Evolutionary conservation across 1,284 basidiomycete genomes (phyloP).

Genomic region (Cutaneotrichosporon cavernicola): DNA sequence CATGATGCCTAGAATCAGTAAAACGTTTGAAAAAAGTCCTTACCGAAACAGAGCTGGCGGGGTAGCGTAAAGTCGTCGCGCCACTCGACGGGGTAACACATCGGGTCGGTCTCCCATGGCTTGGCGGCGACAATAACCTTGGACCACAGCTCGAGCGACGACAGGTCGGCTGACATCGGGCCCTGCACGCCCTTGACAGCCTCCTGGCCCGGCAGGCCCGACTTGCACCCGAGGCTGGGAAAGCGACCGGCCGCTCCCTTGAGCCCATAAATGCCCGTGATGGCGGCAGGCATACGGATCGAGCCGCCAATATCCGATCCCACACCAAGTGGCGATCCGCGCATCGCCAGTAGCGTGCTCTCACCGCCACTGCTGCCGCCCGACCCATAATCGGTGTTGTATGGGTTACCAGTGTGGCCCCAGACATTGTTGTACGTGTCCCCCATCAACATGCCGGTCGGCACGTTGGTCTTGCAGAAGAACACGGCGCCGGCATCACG

Average conservation of each 20-base stretch:
- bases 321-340: slow-evolving; percentile 46
- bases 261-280: slow-evolving; percentile 24
- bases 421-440: slow-evolving; percentile 32
- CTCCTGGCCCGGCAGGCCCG: slow-evolving; percentile 66
- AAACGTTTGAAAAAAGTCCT: neutral
- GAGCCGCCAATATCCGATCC: slow-evolving; percentile 60
- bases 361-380: slow-evolving; percentile 53
- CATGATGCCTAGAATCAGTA: slow-evolving; percentile 54
- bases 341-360: slow-evolving; percentile 50
- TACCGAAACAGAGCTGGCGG: slow-evolving; percentile 55
- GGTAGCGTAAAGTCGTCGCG: slow-evolving; percentile 60
- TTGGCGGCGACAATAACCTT: slow-evolving; percentile 41
- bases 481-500: slow-evolving; percentile 30
- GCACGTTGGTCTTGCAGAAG: slow-evolving; percentile 34
- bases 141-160: slow-evolving; percentile 63
- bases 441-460: slow-evolving; percentile 33
- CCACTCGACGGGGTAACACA: slow-evolving; percentile 63
- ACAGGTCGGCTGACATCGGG: slow-evolving; percentile 62
- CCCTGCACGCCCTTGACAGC: slow-evolving; percentile 66
- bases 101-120: slow-evolving; percentile 60
- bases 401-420: slow-evolving; percentile 48
- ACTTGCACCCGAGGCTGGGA: slow-evolving; percentile 55
- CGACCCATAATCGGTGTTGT: slow-evolving; percentile 41
- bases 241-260: slow-evolving; percentile 22
- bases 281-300: slow-evolving; percentile 50